These are phyloP conservation scores for Colletotrichum viniferum DNA, from an alignment of 2,329 filamentous ascomycete genomes.

Conservation along the genomic window DNA sequence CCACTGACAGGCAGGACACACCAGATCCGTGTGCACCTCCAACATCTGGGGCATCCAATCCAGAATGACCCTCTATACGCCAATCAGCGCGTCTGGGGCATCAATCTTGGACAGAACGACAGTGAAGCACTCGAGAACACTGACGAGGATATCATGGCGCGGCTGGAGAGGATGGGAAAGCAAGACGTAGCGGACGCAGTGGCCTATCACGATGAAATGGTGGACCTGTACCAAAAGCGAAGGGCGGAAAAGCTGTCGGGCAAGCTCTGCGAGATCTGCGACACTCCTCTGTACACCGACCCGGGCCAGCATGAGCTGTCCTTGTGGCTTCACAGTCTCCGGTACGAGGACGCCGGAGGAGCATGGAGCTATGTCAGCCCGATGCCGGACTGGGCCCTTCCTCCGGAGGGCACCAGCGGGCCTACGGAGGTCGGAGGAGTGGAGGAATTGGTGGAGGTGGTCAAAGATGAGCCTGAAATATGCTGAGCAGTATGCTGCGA, in stretches of 20 bases:
- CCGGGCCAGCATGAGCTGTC: constrained; percentile 88
- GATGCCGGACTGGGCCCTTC: constrained; percentile 85
- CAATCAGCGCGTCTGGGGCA: constrained; percentile 90
- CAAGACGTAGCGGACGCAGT: constrained; percentile 89
- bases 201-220: constrained; percentile 92
- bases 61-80: constrained; percentile 98
- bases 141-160: constrained; percentile 88
- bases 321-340: constrained; percentile 90
- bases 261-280: constrained; percentile 77
- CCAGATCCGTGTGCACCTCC: constrained; percentile 91
- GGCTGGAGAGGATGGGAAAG: constrained; percentile 90
- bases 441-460: constrained; percentile 63
- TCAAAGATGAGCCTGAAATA: constrained; percentile 49
- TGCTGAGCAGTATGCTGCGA: constrained; percentile 17
- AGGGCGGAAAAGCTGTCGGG: constrained; percentile 96
- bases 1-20: constrained; percentile 94
- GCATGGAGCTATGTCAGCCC: constrained; percentile 87
- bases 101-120: constrained; percentile 72
- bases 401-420: constrained; percentile 74
- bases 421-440: constrained; percentile 70
- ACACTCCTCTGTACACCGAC: constrained; percentile 90
- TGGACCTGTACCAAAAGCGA: constrained; percentile 85
- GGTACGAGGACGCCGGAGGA: constrained; percentile 84
- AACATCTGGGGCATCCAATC: constrained; percentile 93
- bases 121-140: constrained; percentile 70